Conservation (phyloP, 1,284 basidiomycete genomes). For the Ceratobasidium sp. region DNA sequence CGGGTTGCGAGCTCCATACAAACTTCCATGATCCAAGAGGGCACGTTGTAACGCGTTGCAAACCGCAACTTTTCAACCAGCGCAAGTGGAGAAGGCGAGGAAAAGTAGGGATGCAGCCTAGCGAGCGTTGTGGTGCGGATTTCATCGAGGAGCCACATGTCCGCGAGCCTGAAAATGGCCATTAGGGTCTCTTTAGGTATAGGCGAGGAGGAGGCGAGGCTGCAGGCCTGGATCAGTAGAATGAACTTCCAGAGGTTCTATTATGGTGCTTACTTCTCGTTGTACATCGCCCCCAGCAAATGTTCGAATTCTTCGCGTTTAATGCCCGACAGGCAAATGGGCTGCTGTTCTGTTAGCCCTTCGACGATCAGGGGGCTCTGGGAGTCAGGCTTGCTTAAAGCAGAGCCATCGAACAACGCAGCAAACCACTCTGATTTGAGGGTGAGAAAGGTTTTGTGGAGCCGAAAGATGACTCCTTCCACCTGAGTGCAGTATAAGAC, state of each 20-base stretch:
- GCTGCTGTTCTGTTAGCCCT: slow-evolving; percentile 32
- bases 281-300: slow-evolving; percentile 31
- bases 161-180: slow-evolving; percentile 39
- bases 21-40: slow-evolving; percentile 21
- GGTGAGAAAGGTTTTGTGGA: slow-evolving; percentile 37
- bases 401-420: slow-evolving; percentile 26
- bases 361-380: slow-evolving; percentile 26
- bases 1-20: slow-evolving; percentile 41
- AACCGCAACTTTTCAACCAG: slow-evolving; percentile 34
- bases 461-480: slow-evolving; percentile 33
- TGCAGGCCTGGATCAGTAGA: slow-evolving; percentile 13
- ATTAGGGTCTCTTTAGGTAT: slow-evolving; percentile 37
- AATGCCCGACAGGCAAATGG: slow-evolving; percentile 34
- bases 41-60: slow-evolving; percentile 39
- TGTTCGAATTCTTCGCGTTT: slow-evolving; percentile 39
- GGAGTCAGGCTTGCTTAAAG: not conserved
- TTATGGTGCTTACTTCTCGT: slow-evolving; percentile 22
- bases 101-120: slow-evolving; percentile 35
- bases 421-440: slow-evolving; percentile 40
- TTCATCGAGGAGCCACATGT: slow-evolving; percentile 42
- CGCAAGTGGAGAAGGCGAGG: slow-evolving; percentile 11
- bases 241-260: not conserved
- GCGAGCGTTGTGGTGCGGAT: slow-evolving; percentile 25
- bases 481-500: slow-evolving; percentile 4
- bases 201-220: slow-evolving; percentile 29